Percentiles rank a stretch among this genome's conserved stretches.
These are phyloP conservation scores for Trametes gibbosa DNA, from an alignment of 768 basidiomycete genomes.

Conservation along the genomic window DNA sequence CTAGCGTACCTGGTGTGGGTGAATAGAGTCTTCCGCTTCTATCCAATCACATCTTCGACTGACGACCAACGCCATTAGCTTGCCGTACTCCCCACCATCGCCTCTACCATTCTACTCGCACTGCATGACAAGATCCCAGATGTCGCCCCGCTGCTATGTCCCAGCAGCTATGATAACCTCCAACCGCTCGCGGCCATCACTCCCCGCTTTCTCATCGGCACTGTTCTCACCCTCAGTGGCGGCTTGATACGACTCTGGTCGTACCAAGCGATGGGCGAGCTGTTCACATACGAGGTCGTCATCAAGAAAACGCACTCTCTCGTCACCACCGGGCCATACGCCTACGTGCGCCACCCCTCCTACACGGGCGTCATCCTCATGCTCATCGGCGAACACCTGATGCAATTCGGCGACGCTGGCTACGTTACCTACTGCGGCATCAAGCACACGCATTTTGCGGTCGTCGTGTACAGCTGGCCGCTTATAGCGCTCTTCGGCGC, in stretches of 20 bases:
- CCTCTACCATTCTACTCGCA: background rate
- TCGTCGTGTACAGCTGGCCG: background rate
- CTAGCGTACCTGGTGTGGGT: constrained; percentile 3
- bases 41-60: background rate
- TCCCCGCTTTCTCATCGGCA: constrained; percentile 11
- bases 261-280: constrained; percentile 31
- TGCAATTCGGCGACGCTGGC: background rate
- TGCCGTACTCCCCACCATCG: background rate
- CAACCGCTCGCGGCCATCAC: background rate
- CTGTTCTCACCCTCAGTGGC: constrained; percentile 24
- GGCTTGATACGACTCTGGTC: constrained; percentile 34
- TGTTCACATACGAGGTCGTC: constrained; percentile 39
- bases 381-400: constrained; percentile 19
- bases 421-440: constrained; percentile 6
- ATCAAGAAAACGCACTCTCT: constrained; percentile 35
- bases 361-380: constrained; percentile 33
- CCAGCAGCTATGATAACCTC: background rate
- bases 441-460: constrained; percentile 1
- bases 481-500: background rate
- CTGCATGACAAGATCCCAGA: background rate
- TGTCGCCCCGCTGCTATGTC: constrained; percentile 1
- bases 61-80: background rate
- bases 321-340: constrained; percentile 38
- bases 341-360: constrained; percentile 37
- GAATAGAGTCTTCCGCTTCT: background rate